phyloP scores from a whole-genome alignment of 164 flowering plant genomes.

The Houttuynia cordata region DNA sequence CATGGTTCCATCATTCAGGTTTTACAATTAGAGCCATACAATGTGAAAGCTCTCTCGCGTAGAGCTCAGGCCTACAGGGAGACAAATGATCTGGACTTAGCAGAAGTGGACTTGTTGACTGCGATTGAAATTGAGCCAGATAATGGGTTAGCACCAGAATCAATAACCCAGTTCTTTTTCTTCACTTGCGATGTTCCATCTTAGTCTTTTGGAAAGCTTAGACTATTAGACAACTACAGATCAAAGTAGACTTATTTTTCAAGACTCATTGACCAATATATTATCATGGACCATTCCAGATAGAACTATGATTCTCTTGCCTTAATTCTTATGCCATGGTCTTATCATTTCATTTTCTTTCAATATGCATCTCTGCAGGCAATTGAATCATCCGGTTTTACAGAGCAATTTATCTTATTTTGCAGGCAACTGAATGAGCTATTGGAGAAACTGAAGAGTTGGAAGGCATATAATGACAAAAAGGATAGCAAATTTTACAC shows the following conservation, averaged over 20 bases:
- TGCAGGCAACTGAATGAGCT: conserved; percentile 8
- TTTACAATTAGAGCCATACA: conserved; percentile 14
- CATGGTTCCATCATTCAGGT: conserved; percentile 4
- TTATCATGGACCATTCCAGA: no score
- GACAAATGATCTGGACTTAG: conserved; percentile 14
- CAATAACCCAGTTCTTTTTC: not conserved
- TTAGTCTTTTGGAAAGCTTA: not conserved
- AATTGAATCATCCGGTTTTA: not conserved
- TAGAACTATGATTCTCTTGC: no score
- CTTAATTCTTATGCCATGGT: not conserved
- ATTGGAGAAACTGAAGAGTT: not conserved
- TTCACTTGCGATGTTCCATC: not conserved
- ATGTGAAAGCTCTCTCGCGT: conserved; percentile 18
- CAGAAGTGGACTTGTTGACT: conserved; percentile 18
- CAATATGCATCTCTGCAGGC: not conserved
- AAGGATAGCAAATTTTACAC: not conserved
- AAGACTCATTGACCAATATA: no score
- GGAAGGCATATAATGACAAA: not conserved
- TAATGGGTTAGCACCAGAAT: conserved; percentile 9
- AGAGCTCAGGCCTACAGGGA: conserved; percentile 20
- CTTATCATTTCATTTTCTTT: not conserved
- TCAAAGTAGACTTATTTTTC: no score
- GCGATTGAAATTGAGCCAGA: conserved; percentile 15
- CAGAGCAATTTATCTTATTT: not conserved
- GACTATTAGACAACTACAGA: not conserved